Evolutionary conservation across 1,284 basidiomycete species (phyloP).

Genomic region (Quambalaria eucalypti): DNA sequence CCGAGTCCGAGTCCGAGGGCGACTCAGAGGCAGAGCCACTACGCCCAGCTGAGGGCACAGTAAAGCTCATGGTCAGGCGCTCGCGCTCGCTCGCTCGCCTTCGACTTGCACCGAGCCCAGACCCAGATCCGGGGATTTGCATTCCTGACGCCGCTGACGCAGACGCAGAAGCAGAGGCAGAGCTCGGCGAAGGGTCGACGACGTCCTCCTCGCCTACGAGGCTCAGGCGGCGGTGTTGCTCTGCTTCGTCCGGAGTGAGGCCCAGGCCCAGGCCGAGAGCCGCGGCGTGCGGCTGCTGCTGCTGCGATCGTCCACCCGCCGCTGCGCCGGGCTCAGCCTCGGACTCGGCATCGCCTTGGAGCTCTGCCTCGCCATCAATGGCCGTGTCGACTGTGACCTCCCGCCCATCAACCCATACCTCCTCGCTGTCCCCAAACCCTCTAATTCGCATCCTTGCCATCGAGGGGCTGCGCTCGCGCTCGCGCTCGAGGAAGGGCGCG

Average conservation of each 20-base stretch:
- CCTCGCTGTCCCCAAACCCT: slow-evolving; percentile 26
- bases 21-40: no score
- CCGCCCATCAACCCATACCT: slow-evolving; percentile 8
- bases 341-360: neutral
- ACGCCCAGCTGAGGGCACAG: no score
- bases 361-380: neutral
- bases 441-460: slow-evolving; percentile 8
- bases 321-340: neutral
- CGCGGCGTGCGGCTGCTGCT: no score
- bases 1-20: no score
- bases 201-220: slow-evolving; percentile 6
- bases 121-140: no score
- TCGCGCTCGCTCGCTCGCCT: no score
- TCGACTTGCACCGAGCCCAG: no score
- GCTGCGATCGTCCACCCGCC: neutral
- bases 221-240: slow-evolving; percentile 6
- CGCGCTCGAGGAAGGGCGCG: no score
- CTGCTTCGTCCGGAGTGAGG: slow-evolving; percentile 5
- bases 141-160: no score
- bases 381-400: neutral
- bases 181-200: neutral
- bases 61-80: no score
- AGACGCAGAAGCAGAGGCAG: neutral
- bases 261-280: no score
- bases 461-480: neutral